Evolutionary conservation across 805 yeast species (phyloP).

Genomic region (Myxozyma vanderwaltii): DNA sequence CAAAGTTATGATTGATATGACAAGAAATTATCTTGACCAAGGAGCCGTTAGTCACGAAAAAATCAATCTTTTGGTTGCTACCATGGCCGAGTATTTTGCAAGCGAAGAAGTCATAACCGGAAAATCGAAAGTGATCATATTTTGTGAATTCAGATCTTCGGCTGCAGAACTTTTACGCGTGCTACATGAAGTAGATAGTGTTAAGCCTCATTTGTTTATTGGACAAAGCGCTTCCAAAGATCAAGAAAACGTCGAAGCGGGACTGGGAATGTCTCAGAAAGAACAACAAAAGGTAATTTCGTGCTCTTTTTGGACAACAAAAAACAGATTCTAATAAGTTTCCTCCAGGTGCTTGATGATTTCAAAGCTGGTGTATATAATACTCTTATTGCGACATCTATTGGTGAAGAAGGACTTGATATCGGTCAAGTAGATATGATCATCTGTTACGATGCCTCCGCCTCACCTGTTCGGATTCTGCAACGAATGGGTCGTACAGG

Average conservation of each 20-base stretch:
- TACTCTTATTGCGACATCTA: slow-evolving; percentile 89
- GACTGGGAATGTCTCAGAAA: slow-evolving; percentile 93
- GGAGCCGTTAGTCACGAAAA: slow-evolving; percentile 69
- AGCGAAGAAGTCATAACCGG: slow-evolving; percentile 40
- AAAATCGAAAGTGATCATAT: slow-evolving; percentile 77
- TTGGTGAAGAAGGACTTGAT: slow-evolving; percentile 98
- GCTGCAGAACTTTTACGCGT: slow-evolving; percentile 82
- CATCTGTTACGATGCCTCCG: slow-evolving; percentile 87
- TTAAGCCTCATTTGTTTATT: slow-evolving; percentile 80
- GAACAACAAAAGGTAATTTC: slow-evolving; percentile 67
- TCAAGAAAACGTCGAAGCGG: slow-evolving; percentile 46
- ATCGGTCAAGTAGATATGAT: slow-evolving; percentile 97
- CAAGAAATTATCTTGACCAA: slow-evolving; percentile 50
- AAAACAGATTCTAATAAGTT: not conserved
- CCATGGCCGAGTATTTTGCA: slow-evolving; percentile 24
- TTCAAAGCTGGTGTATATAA: slow-evolving; percentile 76
- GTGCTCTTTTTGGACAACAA: not conserved
- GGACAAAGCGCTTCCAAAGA: slow-evolving; percentile 69
- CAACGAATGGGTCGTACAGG: slow-evolving; percentile 99
- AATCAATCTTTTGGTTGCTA: slow-evolving; percentile 24
- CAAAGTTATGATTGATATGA: slow-evolving; percentile 44
- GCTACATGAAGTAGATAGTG: slow-evolving; percentile 45
- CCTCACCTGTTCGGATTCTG: slow-evolving; percentile 88
- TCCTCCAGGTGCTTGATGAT: slow-evolving; percentile 50
- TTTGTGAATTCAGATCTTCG: slow-evolving; percentile 85